Percentiles rank a stretch among this genome's conserved stretches.
These are phyloP conservation scores for Malassezia obtusa DNA, from an alignment of 1,284 basidiomycete species.

Conservation along the genomic window DNA sequence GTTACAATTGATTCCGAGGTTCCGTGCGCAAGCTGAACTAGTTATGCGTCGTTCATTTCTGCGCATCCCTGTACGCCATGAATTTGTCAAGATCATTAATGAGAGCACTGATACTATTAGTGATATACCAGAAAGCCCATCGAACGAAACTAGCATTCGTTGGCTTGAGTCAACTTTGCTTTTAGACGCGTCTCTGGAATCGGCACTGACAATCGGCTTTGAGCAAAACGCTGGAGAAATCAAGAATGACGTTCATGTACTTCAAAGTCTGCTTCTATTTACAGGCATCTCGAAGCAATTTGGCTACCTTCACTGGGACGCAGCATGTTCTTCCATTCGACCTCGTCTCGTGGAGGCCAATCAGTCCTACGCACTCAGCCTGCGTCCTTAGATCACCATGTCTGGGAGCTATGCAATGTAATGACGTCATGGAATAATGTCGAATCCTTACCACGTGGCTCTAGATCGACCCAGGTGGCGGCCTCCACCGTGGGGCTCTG, in stretches of 20 bases:
- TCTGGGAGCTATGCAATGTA: not conserved
- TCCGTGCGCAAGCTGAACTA: not conserved
- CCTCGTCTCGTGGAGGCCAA: not conserved
- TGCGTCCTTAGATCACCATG: not conserved
- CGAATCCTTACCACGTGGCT: slow-evolving; percentile 12
- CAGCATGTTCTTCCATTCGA: not conserved
- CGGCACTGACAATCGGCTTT: not conserved
- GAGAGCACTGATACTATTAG: not conserved
- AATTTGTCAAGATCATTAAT: not conserved
- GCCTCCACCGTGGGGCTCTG: not conserved
- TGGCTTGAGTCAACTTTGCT: slow-evolving; percentile 8
- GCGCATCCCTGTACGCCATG: slow-evolving; percentile 4
- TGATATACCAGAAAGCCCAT: no score
- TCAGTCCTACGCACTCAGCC: not conserved
- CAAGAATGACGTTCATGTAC: not conserved
- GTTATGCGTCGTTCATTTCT: slow-evolving; percentile 4
- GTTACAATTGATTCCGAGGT: not conserved
- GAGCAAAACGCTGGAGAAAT: not conserved
- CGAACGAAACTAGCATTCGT: not conserved
- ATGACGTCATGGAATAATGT: slow-evolving; percentile 7
- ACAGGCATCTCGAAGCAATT: not conserved
- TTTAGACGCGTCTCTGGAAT: not conserved
- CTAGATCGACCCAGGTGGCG: not conserved
- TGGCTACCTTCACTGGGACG: not conserved
- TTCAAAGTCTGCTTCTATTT: not conserved